phyloP scores from a whole-genome alignment of 306 rosid species.

The Ziziphus jujuba region DNA sequence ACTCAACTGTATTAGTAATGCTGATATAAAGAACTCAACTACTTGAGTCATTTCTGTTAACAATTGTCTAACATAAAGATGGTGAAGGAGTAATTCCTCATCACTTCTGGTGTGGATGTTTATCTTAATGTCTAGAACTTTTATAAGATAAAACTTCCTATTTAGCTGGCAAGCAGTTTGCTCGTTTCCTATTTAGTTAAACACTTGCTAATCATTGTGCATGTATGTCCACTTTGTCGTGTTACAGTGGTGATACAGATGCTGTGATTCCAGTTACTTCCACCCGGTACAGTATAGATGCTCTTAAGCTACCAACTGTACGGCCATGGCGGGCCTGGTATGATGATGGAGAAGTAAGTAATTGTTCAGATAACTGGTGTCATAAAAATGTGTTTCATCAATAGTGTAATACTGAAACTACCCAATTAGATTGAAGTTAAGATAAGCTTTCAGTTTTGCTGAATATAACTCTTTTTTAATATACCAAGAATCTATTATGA shows the following conservation, averaged over 20 bases:
- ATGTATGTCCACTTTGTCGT: constrained; percentile 2
- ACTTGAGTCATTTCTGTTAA: too few species aligned
- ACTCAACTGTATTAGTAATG: too few species aligned
- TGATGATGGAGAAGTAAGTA: constrained; percentile 59
- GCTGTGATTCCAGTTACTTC: constrained; percentile 72
- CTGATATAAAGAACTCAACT: too few species aligned
- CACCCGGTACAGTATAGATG: constrained; percentile 69
- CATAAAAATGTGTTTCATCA: neutral
- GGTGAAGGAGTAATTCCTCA: too few species aligned
- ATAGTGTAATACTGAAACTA: neutral
- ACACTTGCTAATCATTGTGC: constrained; percentile 1
- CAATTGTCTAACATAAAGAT: too few species aligned
- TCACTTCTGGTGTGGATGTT: too few species aligned
- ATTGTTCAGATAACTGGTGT: neutral
- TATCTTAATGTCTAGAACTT: too few species aligned
- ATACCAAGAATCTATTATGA: too few species aligned
- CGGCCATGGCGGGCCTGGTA: constrained; percentile 86
- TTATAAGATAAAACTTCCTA: too few species aligned
- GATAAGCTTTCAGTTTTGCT: neutral
- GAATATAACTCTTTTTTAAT: too few species aligned
- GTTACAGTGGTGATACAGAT: constrained; percentile 84
- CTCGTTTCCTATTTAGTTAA: neutral
- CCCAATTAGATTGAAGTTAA: neutral
- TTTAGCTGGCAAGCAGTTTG: too few species aligned
- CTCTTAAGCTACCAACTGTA: constrained; percentile 64